Evolutionary conservation across 2,329 filamentous ascomycete species (phyloP).

Genomic region (Aspergillus quadrilineatus): DNA sequence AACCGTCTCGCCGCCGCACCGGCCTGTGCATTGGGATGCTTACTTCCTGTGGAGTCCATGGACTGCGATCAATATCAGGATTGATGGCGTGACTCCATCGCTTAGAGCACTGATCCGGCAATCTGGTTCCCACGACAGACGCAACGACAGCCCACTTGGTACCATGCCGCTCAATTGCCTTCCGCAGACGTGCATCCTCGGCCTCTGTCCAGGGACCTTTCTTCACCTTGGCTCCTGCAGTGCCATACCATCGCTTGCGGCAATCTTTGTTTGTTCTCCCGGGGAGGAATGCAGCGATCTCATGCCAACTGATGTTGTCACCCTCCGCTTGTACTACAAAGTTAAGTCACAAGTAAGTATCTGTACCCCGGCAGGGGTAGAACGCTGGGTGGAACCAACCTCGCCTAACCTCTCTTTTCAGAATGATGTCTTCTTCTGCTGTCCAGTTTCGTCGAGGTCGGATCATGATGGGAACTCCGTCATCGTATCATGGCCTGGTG

Average conservation of each 20-base stretch:
- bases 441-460: slow-evolving; percentile 3
- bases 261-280: slow-evolving; percentile 14
- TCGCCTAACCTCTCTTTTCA: background rate
- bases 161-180: slow-evolving; percentile 9
- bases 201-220: slow-evolving; percentile 14
- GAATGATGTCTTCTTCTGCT: background rate
- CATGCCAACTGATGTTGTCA: slow-evolving; percentile 11
- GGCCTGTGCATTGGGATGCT: background rate
- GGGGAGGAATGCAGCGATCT: slow-evolving; percentile 12
- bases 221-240: slow-evolving; percentile 3
- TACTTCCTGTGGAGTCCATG: slow-evolving; percentile 7
- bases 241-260: slow-evolving; percentile 14
- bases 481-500: background rate
- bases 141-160: slow-evolving; percentile 16
- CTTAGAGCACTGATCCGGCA: slow-evolving; percentile 10
- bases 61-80: slow-evolving; percentile 8
- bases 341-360: background rate
- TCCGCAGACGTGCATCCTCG: slow-evolving; percentile 12
- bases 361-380: background rate
- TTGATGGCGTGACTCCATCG: slow-evolving; percentile 10
- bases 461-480: background rate
- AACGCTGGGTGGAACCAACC: background rate
- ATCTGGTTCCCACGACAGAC: slow-evolving; percentile 6
- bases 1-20: too few relatives aligned
- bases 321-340: slow-evolving; percentile 2